phyloP scores from a whole-genome alignment of 257 asterid species.

The Oldenlandia corymbosa region DNA sequence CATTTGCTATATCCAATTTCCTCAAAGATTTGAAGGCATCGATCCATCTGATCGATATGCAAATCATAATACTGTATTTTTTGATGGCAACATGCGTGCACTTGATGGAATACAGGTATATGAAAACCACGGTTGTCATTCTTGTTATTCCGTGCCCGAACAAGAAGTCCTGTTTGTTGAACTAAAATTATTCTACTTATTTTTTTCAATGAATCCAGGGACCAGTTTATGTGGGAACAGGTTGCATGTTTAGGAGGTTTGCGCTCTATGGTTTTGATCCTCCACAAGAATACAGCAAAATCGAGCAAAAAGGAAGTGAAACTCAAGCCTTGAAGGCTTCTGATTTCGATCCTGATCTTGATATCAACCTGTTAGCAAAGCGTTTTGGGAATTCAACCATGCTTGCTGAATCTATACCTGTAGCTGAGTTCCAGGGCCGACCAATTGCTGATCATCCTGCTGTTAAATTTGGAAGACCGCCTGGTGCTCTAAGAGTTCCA shows the following conservation, averaged over 20 bases:
- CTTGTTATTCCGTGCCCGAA: too few species aligned
- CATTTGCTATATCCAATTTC: constrained; percentile 23
- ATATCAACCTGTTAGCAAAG: constrained; percentile 30
- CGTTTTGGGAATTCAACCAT: constrained; percentile 40
- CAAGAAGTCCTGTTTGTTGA: too few species aligned
- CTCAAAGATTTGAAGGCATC: constrained; percentile 26
- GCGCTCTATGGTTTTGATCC: constrained; percentile 35
- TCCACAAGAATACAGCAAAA: constrained; percentile 9
- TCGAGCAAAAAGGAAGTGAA: constrained; percentile 25
- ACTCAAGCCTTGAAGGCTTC: constrained; percentile 22
- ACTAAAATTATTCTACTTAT: too few species aligned
- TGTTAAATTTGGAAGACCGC: constrained; percentile 41
- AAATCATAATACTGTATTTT: constrained; percentile 17
- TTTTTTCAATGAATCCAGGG: constrained; percentile 35
- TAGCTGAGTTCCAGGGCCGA: constrained; percentile 42
- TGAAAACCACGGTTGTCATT: neutral
- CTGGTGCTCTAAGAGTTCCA: constrained; percentile 35
- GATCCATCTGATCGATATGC: constrained; percentile 22
- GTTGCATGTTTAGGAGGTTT: constrained; percentile 30
- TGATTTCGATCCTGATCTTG: constrained; percentile 35
- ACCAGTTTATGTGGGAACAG: constrained; percentile 39
- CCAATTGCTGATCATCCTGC: constrained; percentile 53
- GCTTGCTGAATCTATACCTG: constrained; percentile 36
- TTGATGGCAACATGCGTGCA: constrained; percentile 15
- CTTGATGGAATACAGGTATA: neutral